Base-by-base conservation (phyloP, 768 basidiomycete species). In the Leccinum ochraceum region DNA sequence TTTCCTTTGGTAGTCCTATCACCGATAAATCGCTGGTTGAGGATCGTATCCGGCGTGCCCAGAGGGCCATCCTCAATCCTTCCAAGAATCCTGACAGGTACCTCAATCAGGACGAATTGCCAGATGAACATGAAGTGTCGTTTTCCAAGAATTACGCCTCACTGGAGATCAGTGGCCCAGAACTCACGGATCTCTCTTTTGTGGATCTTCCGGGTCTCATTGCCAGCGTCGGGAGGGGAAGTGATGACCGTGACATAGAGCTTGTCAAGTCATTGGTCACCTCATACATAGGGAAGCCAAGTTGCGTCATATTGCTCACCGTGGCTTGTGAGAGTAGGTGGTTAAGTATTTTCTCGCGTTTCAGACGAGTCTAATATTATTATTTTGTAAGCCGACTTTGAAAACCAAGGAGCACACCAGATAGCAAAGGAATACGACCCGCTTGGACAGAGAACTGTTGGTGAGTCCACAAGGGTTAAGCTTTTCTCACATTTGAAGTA, bases 401-500 rank as follows among this genome's bases (percentile, higher is more conserved):
- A 92, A 64, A 93, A 90, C 48, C 90, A 92, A 69, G 87, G 86
- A 0, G 90, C 90, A 0, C 85, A 87, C 60, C 76, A 81, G n/a
- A 74, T 92, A 0, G 84, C 88, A 0, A 86, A 85, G 65, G 54
- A 74, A 14, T 74, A 81, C 53, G 89, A 92, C 61, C 83, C 85
- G 0, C 74, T 82, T 1, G 89, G 90, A 0, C 80, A 79, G 54
- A 79, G 89, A 4, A 92, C 89, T 0, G 86, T 92, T 16, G 89
- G 90, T 89, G 61, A 14, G 80, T 56, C 16, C 4, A 6, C 66
- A 6, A 20, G 28, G 80, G 81, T 85, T 8, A 81, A 86, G 0
- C 60, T 83, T 39, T 84, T 46, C 82, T 81, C 0, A 80, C 85
- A 0, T 78, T 83, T 7, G 3, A 42, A 32, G 1, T 14, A 34